phyloP scores from a whole-genome alignment of 148 eudicot genomes.

The Euryodendron excelsum region DNA sequence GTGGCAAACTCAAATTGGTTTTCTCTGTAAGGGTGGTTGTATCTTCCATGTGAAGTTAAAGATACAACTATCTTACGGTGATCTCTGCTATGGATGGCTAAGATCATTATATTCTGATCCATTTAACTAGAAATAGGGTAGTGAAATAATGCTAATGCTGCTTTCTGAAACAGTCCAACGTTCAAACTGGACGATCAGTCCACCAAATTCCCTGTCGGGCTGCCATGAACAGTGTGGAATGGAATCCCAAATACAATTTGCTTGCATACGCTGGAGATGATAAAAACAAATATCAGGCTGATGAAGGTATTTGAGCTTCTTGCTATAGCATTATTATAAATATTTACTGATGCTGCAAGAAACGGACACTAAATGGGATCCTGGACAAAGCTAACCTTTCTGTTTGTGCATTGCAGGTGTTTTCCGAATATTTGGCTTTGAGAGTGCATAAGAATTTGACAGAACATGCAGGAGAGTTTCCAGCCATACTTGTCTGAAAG shows the following conservation, averaged over 20 bases:
- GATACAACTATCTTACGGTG: neutral
- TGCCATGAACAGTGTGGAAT: conserved; percentile 97
- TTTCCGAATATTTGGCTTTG: conserved; percentile 88
- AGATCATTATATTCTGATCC: neutral
- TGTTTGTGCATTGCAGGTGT: conserved; percentile 67
- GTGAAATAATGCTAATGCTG: neutral
- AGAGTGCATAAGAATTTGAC: conserved; percentile 51
- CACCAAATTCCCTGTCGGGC: conserved; percentile 97
- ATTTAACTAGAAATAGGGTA: too few species aligned
- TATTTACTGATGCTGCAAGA: neutral
- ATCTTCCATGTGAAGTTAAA: too few species aligned
- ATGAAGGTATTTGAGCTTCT: conserved; percentile 58
- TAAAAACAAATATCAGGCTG: conserved; percentile 91
- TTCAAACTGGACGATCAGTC: conserved; percentile 80
- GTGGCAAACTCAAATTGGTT: neutral
- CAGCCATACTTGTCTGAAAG: neutral
- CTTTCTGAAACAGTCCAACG: conserved; percentile 56
- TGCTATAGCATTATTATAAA: neutral
- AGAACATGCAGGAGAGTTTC: neutral
- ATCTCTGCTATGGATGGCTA: neutral
- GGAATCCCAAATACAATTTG: conserved; percentile 90
- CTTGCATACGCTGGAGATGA: conserved; percentile 99
- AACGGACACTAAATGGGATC: neutral
- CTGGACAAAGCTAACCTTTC: too few species aligned
- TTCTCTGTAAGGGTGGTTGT: neutral